Evolutionary conservation across 306 rosid genomes (phyloP), one percentile per base, ranked within the genome.

Genomic region (Spatholobus suberectus): DNA sequence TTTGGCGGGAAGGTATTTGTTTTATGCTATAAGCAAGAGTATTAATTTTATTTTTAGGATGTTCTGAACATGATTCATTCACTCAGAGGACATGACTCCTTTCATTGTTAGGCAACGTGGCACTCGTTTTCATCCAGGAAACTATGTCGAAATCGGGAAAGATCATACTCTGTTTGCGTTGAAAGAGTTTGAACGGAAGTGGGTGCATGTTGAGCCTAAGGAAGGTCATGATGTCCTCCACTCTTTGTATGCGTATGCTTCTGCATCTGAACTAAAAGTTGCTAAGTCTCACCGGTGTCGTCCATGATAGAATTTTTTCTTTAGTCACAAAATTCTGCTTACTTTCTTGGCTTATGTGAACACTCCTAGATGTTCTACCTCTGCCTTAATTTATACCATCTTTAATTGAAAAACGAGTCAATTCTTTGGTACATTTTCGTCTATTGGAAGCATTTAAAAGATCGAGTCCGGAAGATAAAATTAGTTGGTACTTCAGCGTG

Each of bases 111-210:
- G 98, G 29, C 98, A 95, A 26, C 93, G 96, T 0, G 98, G 98
- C 51, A 95, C 97, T 27, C 97, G 96, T 11, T 95, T 93, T 77
- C 98, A 95, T 82, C 98, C 98, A 0, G 98, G 98, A 81, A 86
- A 95, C 85, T 95, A 95, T 73, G 98, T 93, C 29, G 96, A 98
- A 58, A 58, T 93, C 0, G 98, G 98, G 70, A 92, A 86, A 72
- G 94, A 95, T 87, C 97, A 95, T 84, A 92, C 97, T 34, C 91
- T 92, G 57, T 95, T 75, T 81, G 98, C 98, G 2, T 65, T 95
- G 85, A 90, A 92, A 89, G 96, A 90, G 90, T 95, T 92, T 80
- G 98, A 92, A 74, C 75, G 77, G 71, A 93, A 92, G 86, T 93
- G 98, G 98, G 92, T 95, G 80, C 88, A 84, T 67, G 81, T 95